A percentile compares a stretch with the other conserved stretches of the same genome.
Evolutionary conservation across 495 filamentous ascomycete genomes (phyloP).

Genomic region (Corynascus novoguineensis): DNA sequence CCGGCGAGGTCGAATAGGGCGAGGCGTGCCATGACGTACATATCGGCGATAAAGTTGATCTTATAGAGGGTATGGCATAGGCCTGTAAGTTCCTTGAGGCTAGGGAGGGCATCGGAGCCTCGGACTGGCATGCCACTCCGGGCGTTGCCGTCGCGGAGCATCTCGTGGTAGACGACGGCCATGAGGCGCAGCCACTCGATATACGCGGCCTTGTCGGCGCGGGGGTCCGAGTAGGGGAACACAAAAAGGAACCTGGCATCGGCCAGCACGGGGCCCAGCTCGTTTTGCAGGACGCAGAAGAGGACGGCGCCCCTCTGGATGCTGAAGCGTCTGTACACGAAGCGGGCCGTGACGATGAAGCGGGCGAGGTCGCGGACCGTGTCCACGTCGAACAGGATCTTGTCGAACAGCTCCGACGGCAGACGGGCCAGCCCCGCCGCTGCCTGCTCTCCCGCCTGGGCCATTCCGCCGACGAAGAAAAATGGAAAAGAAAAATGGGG

Average conservation of each 20-base stretch:
- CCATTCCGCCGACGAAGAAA: neutral
- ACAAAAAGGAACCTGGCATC: conserved; percentile 7
- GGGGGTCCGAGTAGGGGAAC: neutral
- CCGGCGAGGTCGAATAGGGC: neutral
- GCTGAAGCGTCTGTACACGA: neutral
- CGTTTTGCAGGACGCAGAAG: conserved; percentile 8
- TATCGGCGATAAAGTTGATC: conserved; percentile 8
- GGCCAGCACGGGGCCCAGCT: neutral
- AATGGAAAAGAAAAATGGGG: neutral
- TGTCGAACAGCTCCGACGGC: conserved; percentile 1
- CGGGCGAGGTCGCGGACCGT: conserved; percentile 3
- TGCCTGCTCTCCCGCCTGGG: conserved; percentile 1
- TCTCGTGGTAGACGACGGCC: conserved; percentile 3
- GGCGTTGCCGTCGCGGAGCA: neutral
- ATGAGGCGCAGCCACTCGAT: neutral
- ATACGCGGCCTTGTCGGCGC: neutral
- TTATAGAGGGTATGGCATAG: neutral
- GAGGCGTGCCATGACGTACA: neutral
- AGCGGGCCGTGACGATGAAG: conserved; percentile 1
- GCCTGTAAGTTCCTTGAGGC: neutral
- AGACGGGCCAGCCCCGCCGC: conserved; percentile 1
- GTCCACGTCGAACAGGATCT: neutral
- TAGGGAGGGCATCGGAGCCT: neutral
- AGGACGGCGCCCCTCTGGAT: neutral
- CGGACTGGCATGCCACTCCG: neutral